These are phyloP conservation scores for Salix brachista DNA, from an alignment of 345 rosid species.

Conservation along the genomic window DNA sequence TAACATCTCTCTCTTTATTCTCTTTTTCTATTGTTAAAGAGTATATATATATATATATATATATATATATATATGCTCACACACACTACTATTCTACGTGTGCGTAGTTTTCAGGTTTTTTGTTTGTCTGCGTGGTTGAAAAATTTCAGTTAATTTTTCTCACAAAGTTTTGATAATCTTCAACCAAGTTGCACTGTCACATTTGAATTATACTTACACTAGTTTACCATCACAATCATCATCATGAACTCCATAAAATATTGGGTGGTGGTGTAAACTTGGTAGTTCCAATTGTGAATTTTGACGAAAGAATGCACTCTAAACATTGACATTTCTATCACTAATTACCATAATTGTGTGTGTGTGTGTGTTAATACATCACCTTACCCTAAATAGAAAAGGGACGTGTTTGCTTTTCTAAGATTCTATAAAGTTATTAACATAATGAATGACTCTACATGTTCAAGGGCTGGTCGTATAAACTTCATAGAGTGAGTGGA, in stretches of 20 bases:
- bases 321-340: background rate
- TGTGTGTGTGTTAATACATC: background rate
- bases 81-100: background rate
- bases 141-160: too few relatives aligned
- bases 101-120: too few relatives aligned
- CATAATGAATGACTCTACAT: too few relatives aligned
- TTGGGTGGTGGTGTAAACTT: background rate
- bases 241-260: too few relatives aligned
- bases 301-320: background rate
- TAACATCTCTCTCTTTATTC: conserved; percentile 1
- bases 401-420: background rate
- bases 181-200: too few relatives aligned
- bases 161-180: too few relatives aligned
- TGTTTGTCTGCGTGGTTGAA: too few relatives aligned
- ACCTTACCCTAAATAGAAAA: background rate
- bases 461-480: background rate
- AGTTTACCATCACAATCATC: too few relatives aligned
- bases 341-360: background rate
- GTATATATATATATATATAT: background rate
- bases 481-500: background rate
- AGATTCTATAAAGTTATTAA: too few relatives aligned
- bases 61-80: background rate
- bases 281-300: background rate
- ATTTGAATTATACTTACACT: too few relatives aligned
- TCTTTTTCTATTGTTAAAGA: background rate